These are phyloP conservation scores for Fraxinus cuspidata DNA, from an alignment of 257 asterid species.

Conservation along the genomic window DNA sequence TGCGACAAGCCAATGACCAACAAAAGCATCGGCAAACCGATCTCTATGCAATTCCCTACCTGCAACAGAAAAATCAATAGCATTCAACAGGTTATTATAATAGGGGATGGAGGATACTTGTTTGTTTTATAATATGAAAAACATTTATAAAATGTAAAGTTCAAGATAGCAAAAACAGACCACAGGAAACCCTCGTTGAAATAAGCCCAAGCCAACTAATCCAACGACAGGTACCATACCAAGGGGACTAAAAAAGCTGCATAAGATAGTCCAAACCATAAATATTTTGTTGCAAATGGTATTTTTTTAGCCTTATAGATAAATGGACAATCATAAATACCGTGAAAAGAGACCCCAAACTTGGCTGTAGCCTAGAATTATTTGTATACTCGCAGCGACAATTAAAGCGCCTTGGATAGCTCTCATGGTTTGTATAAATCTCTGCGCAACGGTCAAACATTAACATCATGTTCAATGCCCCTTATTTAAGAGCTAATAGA, in stretches of 20 bases:
- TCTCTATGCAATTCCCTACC: conserved; percentile 94
- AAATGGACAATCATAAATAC: conserved; percentile 38
- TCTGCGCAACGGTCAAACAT: conserved; percentile 39
- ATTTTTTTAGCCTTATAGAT: conserved; percentile 14
- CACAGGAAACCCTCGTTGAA: conserved; percentile 92
- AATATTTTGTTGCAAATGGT: neutral
- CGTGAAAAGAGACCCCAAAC: conserved; percentile 98
- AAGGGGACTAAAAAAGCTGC: conserved; percentile 96
- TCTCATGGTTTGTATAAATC: conserved; percentile 89
- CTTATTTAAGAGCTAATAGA: neutral
- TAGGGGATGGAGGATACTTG: neutral
- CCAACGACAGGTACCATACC: conserved; percentile 99
- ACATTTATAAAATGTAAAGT: neutral
- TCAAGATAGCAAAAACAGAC: conserved; percentile 38
- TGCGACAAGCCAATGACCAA: conserved; percentile 83
- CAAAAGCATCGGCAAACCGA: conserved; percentile 89
- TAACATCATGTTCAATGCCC: neutral
- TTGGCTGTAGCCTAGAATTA: conserved; percentile 94
- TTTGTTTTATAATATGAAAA: neutral
- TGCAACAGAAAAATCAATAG: conserved; percentile 37
- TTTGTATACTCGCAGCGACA: conserved; percentile 88
- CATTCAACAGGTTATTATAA: conserved; percentile 7
- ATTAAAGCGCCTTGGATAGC: conserved; percentile 97
- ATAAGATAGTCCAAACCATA: conserved; percentile 19
- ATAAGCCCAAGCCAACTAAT: conserved; percentile 90